Conservation (phyloP, 345 rosid genomes). For the Camelina neglecta region DNA sequence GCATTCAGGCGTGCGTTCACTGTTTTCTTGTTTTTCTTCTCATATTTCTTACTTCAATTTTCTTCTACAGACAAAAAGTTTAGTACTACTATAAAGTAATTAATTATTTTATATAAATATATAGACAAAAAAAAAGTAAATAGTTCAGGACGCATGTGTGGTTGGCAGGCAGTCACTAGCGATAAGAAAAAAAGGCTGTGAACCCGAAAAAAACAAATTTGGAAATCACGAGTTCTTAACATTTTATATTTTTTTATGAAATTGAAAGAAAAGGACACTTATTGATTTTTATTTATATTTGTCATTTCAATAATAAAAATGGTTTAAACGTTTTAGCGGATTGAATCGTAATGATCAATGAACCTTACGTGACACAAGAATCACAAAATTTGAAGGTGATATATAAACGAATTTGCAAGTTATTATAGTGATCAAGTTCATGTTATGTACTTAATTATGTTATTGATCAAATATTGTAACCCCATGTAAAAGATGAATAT, state of each 20-base stretch:
- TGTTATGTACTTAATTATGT: background rate
- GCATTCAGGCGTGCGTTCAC: conserved; percentile 25
- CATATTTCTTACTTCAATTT: background rate
- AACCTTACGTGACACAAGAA: background rate
- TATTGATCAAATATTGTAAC: background rate
- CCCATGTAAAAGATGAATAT: background rate
- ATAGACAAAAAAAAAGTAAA: too few relatives aligned
- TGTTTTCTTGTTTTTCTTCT: background rate
- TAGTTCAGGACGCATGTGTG: too few relatives aligned
- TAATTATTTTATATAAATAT: too few relatives aligned
- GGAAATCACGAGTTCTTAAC: conserved; percentile 28
- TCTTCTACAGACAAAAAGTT: background rate
- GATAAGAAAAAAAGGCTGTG: conserved; percentile 19
- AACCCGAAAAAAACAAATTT: conserved; percentile 32
- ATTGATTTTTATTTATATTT: too few relatives aligned
- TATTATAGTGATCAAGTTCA: background rate
- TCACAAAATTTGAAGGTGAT: background rate
- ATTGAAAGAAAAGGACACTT: conserved; percentile 9
- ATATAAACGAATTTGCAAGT: background rate
- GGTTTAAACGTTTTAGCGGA: background rate
- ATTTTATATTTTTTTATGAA: background rate
- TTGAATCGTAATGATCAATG: background rate
- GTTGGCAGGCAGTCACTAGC: background rate
- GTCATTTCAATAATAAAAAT: background rate
- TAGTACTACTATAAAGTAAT: background rate